Base-by-base conservation (phyloP, 805 yeast species). In the Dipodascopsis uninucleata region DNA sequence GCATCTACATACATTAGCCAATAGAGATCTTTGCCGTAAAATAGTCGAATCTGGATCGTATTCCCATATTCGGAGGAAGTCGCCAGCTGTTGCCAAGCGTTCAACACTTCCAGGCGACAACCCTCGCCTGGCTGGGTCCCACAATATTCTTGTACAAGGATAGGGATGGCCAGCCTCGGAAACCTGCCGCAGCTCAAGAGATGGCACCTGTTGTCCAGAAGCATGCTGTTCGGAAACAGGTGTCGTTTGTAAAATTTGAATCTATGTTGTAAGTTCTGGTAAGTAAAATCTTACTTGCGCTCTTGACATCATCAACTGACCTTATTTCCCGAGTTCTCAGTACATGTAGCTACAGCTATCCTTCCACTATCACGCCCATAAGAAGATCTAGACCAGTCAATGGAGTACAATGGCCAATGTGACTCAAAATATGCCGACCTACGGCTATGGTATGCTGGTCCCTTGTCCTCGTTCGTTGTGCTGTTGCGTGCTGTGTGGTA, bases 241-340 rank as follows among this genome's bases (percentile, higher is more conserved):
- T 5, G 41, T 34, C 9, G 62, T 57, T 21, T 55, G 49, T n/a
- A 62, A 41, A n/a, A 65, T 52, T 39, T 60, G 58, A 26, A 50
- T 55, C 58, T 45, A 18, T 4, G 7, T n/a, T n/a, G n/a, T n/a
- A n/a, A n/a, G n/a, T n/a, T n/a, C n/a, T n/a, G n/a, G n/a, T n/a
- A n/a, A n/a, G n/a, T n/a, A 23, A 26, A 8, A 21, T 7, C 9
- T 4, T 4, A 21, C 17, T 23, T 42, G 16, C 28, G 32, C 12
- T 18, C 17, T 9, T 12, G 24, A 21, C 18, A 14, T n/a, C 12
- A 28, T 31, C 10, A 20, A 14, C 41, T 54, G 24, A 88, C 61
- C 53, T 77, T 76, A 64, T 89, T 89, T 31, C 72, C 68, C 22
- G 78, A 69, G 39, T 86, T 95, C 62, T 89, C 97, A 47, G 84